phyloP scores from a whole-genome alignment of 148 eudicot species.

The Gaultheria prostrata region DNA sequence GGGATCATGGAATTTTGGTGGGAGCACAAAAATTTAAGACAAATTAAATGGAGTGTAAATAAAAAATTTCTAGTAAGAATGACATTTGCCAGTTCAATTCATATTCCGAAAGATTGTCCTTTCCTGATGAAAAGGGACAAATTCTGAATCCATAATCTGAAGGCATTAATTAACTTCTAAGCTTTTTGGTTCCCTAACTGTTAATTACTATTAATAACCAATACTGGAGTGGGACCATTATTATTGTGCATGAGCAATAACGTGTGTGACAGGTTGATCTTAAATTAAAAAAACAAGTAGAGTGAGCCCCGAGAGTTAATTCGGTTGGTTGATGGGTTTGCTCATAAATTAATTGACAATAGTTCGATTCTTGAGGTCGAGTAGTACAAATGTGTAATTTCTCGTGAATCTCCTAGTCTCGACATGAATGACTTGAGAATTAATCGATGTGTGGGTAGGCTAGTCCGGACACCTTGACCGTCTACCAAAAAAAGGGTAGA shows the following conservation, averaged over 20 bases:
- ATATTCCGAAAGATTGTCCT: not conserved
- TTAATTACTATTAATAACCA: not conserved
- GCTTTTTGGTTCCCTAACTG: not conserved
- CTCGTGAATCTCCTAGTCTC: no score
- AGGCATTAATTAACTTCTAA: not conserved
- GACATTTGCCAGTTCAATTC: not conserved
- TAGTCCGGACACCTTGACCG: no score
- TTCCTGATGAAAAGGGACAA: not conserved
- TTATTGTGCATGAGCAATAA: not conserved
- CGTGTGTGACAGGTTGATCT: not conserved
- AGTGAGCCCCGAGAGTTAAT: not conserved
- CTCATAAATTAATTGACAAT: no score
- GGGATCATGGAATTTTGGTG: not conserved
- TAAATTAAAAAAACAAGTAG: not conserved
- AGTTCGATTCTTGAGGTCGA: no score
- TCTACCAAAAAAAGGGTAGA: no score
- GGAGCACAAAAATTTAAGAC: not conserved
- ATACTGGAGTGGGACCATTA: not conserved
- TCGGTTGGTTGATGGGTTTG: no score
- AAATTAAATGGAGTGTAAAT: not conserved
- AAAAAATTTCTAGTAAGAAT: no score
- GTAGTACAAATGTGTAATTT: no score
- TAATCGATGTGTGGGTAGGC: no score
- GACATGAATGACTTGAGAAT: no score
- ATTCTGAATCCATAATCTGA: not conserved